These are phyloP conservation scores for Pseudopithomyces maydicus DNA, from an alignment of 2,329 filamentous ascomycete species.

Conservation along the genomic window DNA sequence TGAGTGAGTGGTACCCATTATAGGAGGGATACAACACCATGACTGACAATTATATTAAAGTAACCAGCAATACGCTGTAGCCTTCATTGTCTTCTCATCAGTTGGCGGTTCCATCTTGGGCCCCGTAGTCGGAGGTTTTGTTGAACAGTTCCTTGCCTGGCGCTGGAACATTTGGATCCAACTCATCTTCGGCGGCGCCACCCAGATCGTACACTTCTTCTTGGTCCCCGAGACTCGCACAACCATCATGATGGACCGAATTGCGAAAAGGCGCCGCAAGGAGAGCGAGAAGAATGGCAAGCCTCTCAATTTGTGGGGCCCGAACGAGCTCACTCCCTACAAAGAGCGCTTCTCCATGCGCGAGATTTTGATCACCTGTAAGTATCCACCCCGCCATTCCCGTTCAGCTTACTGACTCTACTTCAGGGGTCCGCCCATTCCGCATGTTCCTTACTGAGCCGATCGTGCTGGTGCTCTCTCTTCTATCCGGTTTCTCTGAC, in stretches of 20 bases:
- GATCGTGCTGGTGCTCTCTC: constrained; percentile 72
- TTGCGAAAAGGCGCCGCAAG: constrained; percentile 75
- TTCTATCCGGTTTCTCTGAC: constrained; percentile 76
- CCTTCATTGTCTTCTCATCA: constrained; percentile 72
- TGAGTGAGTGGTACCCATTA: constrained; percentile 29
- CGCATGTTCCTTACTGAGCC: constrained; percentile 77
- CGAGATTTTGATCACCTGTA: constrained; percentile 52
- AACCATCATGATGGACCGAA: constrained; percentile 77
- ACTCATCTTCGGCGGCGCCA: constrained; percentile 75
- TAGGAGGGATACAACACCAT: not conserved
- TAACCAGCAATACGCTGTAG: constrained; percentile 13
- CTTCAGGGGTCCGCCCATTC: constrained; percentile 62
- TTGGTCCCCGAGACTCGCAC: constrained; percentile 79
- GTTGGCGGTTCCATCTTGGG: constrained; percentile 78
- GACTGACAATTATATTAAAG: not conserved
- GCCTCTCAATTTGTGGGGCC: constrained; percentile 70
- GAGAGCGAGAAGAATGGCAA: constrained; percentile 64
- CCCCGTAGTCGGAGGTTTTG: constrained; percentile 78
- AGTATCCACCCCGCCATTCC: not conserved
- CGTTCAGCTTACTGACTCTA: not conserved
- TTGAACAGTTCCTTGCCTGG: constrained; percentile 72
- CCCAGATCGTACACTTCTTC: constrained; percentile 70
- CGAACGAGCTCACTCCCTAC: constrained; percentile 65
- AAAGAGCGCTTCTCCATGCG: constrained; percentile 44
- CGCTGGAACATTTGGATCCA: constrained; percentile 85